Conservation (phyloP, 2,329 filamentous ascomycete genomes). For the Shiraia sp. region DNA sequence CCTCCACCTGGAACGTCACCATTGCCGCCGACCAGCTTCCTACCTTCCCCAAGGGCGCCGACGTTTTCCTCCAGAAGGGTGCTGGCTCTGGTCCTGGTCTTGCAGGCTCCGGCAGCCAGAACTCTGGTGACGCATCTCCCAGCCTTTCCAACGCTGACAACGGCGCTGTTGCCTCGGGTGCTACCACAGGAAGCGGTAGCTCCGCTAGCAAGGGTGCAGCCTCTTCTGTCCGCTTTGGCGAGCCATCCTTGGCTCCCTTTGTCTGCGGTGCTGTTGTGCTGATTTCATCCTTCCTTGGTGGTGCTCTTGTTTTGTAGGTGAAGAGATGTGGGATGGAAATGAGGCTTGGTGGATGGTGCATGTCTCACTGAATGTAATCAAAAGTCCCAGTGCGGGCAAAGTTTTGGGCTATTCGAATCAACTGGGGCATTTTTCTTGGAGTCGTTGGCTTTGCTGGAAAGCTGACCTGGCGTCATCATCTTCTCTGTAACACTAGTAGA, state of each 20-base stretch:
- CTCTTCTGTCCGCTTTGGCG: slow-evolving; percentile 48
- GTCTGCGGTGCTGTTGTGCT: slow-evolving; percentile 57
- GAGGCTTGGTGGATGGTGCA: neutral
- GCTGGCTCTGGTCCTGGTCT: slow-evolving; percentile 63
- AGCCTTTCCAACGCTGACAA: slow-evolving; percentile 55
- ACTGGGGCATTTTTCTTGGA: slow-evolving; percentile 10
- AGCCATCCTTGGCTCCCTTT: slow-evolving; percentile 55
- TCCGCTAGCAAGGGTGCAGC: slow-evolving; percentile 48
- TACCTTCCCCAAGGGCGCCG: slow-evolving; percentile 59
- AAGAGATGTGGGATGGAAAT: neutral
- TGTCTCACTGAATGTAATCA: slow-evolving; percentile 19
- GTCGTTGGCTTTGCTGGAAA: slow-evolving; percentile 9
- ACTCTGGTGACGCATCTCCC: slow-evolving; percentile 51
- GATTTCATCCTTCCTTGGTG: slow-evolving; percentile 59
- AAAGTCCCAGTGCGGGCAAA: slow-evolving; percentile 36
- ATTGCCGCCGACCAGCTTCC: slow-evolving; percentile 55
- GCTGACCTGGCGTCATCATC: slow-evolving; percentile 13
- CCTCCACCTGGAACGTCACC: slow-evolving; percentile 60
- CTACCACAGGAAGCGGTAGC: slow-evolving; percentile 27
- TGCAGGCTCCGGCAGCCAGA: slow-evolving; percentile 59
- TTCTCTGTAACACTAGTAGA: slow-evolving; percentile 1
- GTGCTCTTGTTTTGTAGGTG: slow-evolving; percentile 47
- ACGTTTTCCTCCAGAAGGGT: slow-evolving; percentile 61
- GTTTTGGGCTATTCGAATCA: slow-evolving; percentile 13
- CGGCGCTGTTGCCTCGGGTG: slow-evolving; percentile 50